Evolutionary conservation across 495 filamentous ascomycete genomes (phyloP).

Genomic region (Bombardia bombarda): DNA sequence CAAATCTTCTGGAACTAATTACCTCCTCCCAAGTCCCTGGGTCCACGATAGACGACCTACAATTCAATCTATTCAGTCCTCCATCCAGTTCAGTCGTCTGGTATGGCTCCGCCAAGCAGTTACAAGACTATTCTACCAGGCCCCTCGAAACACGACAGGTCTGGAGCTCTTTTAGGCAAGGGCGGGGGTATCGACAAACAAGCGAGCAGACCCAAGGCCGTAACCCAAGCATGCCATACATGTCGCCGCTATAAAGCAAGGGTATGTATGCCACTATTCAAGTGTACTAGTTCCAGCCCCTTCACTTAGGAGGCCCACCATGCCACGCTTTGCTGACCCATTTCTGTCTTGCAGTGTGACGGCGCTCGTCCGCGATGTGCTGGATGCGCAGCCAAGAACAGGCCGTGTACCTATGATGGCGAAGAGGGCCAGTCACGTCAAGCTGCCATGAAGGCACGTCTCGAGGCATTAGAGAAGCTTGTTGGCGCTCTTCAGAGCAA

Average conservation of each 20-base stretch:
- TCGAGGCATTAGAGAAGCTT: conserved; percentile 18
- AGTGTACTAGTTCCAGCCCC: background rate
- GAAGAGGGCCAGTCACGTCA: conserved; percentile 22
- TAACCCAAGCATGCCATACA: background rate
- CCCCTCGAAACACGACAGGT: too few species aligned
- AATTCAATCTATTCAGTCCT: too few species aligned
- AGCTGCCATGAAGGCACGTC: conserved; percentile 13
- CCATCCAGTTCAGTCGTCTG: too few species aligned
- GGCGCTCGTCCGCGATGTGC: conserved; percentile 19
- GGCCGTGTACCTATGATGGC: conserved; percentile 19
- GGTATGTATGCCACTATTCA: background rate
- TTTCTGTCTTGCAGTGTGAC: conserved; percentile 13
- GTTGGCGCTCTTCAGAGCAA: conserved; percentile 13
- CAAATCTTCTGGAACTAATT: too few species aligned
- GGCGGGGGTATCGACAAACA: too few species aligned
- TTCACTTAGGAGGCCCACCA: conserved; percentile 6
- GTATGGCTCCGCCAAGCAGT: too few species aligned
- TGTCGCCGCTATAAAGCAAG: background rate
- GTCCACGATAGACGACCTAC: too few species aligned
- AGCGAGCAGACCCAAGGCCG: background rate
- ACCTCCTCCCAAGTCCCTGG: too few species aligned
- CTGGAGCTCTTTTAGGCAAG: too few species aligned
- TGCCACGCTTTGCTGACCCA: background rate
- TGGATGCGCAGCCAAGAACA: conserved; percentile 10
- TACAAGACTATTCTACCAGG: too few species aligned